phyloP scores from a whole-genome alignment of 2,329 filamentous ascomycete genomes.

The Xylariales sp. region DNA sequence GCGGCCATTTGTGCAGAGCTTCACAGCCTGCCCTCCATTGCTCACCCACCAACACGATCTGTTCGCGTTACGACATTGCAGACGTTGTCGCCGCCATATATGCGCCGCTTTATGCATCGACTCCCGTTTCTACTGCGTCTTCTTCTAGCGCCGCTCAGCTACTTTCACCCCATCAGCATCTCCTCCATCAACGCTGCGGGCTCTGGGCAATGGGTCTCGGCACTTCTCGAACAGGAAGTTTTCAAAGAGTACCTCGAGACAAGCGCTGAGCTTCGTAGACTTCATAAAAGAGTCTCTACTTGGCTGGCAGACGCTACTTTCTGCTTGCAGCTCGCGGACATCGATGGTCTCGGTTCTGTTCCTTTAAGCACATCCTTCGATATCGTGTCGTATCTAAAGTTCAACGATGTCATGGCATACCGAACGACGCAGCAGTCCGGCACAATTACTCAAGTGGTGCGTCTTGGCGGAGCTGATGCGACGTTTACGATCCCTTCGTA shows the following conservation, averaged over 20 bases:
- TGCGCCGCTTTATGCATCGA: constrained; percentile 41
- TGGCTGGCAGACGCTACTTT: constrained; percentile 51
- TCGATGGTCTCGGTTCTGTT: constrained; percentile 40
- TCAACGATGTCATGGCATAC: constrained; percentile 45
- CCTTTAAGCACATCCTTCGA: constrained; percentile 43
- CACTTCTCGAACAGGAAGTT: constrained; percentile 40
- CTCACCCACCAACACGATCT: constrained; percentile 43
- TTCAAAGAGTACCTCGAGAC: constrained; percentile 43
- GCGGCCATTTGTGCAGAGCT: constrained; percentile 45
- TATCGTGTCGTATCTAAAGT: constrained; percentile 39
- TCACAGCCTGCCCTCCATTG: constrained; percentile 41
- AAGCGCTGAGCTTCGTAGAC: constrained; percentile 37
- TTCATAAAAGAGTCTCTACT: constrained; percentile 39
- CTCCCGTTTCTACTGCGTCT: constrained; percentile 44
- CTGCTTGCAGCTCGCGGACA: constrained; percentile 39
- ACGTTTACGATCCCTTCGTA: constrained; percentile 42
- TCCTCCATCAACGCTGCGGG: constrained; percentile 44
- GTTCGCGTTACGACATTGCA: constrained; percentile 43
- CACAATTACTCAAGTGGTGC: constrained; percentile 41
- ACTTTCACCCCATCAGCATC: constrained; percentile 47
- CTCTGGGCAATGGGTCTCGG: constrained; percentile 45
- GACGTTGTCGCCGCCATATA: constrained; percentile 20
- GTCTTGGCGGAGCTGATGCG: constrained; percentile 45
- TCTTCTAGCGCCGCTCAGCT: constrained; percentile 42
- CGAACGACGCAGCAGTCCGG: constrained; percentile 37